Percentiles rank a stretch among this genome's conserved stretches.
phyloP scores from a whole-genome alignment of 1,139 yeast genomes.

The Yamadazyma spencermartinsiae region DNA sequence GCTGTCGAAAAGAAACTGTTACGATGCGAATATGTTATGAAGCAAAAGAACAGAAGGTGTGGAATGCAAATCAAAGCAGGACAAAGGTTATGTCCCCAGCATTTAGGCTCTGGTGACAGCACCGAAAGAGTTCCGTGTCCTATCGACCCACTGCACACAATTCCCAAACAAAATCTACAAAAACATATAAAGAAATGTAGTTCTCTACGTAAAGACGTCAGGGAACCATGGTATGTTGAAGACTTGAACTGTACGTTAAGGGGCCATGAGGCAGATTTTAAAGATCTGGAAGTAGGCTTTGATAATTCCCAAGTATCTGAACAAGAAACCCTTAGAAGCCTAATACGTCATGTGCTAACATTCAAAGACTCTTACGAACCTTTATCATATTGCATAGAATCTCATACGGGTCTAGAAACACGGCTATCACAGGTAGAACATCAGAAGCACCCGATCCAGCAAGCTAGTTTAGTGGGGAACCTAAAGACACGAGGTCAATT shows the following conservation, averaged over 20 bases:
- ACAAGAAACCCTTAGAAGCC: slow-evolving; percentile 22
- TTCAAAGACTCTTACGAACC: slow-evolving; percentile 11
- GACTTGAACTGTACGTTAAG: slow-evolving; percentile 36
- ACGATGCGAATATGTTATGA: slow-evolving; percentile 49
- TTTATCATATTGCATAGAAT: slow-evolving; percentile 12
- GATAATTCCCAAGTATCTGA: slow-evolving; percentile 15
- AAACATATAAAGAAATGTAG: slow-evolving; percentile 67
- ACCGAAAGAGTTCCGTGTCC: slow-evolving; percentile 70
- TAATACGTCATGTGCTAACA: slow-evolving; percentile 31
- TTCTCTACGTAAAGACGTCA: slow-evolving; percentile 31
- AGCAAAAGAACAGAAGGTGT: slow-evolving; percentile 55
- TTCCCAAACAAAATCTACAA: slow-evolving; percentile 59
- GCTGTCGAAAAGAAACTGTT: slow-evolving; percentile 6
- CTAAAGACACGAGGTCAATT: slow-evolving; percentile 48
- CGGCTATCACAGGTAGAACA: slow-evolving; percentile 43
- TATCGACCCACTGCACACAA: slow-evolving; percentile 70
- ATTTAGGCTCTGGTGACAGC: slow-evolving; percentile 29
- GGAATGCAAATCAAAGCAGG: slow-evolving; percentile 58
- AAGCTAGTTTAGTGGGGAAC: slow-evolving; percentile 76
- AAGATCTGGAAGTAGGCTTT: slow-evolving; percentile 13
- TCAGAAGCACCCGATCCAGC: slow-evolving; percentile 82
- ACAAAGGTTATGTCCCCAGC: slow-evolving; percentile 64
- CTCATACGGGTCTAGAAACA: slow-evolving; percentile 32
- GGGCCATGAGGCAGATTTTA: slow-evolving; percentile 14
- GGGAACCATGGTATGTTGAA: slow-evolving; percentile 44